Evolutionary conservation across 768 basidiomycete genomes (phyloP).

Genomic region (Tylopilus felleus): DNA sequence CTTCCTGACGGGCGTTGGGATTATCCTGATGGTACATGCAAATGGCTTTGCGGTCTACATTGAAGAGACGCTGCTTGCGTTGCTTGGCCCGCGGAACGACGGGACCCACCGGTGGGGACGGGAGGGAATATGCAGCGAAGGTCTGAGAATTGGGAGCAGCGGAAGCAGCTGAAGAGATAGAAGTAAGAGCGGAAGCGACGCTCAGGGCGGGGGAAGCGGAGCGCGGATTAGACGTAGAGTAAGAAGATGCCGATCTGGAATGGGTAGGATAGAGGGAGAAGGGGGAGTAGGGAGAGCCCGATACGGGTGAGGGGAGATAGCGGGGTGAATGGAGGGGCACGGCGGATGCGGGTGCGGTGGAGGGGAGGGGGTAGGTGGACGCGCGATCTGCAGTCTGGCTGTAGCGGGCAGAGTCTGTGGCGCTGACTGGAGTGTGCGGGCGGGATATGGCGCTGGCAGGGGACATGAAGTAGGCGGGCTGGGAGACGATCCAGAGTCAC

Average conservation of each 20-base stretch:
- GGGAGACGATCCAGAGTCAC: conserved; percentile 16
- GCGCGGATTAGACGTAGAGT: conserved; percentile 46
- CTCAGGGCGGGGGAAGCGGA: conserved; percentile 64
- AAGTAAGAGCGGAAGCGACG: conserved; percentile 50
- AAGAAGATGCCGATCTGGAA: conserved; percentile 43
- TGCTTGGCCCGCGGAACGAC: conserved; percentile 45
- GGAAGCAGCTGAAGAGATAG: conserved; percentile 43
- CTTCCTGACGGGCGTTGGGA: conserved; percentile 75
- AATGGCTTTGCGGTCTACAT: conserved; percentile 71
- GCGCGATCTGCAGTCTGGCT: conserved; percentile 32
- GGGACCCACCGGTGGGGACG: conserved; percentile 26
- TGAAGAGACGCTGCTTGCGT: conserved; percentile 71
- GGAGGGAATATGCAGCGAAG: conserved; percentile 30
- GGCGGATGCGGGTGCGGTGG: conserved; percentile 4
- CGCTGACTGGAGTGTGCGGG: conserved; percentile 38
- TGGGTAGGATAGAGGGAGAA: conserved; percentile 44
- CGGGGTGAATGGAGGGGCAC: conserved; percentile 37
- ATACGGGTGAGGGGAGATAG: conserved; percentile 45
- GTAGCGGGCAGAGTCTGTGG: conserved; percentile 32
- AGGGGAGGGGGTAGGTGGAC: conserved; percentile 25
- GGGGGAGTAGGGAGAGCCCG: conserved; percentile 45
- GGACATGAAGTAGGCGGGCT: conserved; percentile 36
- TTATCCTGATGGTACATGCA: conserved; percentile 63
- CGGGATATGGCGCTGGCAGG: conserved; percentile 36
- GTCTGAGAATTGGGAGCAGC: conserved; percentile 29